Evolutionary conservation across 1,284 basidiomycete species (phyloP).

Genomic region (Rhodotorula sp.): DNA sequence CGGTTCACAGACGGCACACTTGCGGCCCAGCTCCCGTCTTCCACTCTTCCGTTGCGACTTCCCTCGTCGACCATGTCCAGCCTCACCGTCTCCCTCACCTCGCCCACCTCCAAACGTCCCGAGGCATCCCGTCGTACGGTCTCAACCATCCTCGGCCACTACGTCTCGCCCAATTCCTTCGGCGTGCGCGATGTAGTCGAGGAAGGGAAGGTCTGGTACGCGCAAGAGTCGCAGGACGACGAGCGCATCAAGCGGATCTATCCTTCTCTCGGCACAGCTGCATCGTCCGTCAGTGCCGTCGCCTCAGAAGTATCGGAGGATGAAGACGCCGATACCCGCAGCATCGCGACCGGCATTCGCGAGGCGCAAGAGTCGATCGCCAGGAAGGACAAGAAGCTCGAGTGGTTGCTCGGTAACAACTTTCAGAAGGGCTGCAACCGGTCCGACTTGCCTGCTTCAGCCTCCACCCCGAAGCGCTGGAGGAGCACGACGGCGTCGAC

Average conservation of each 20-base stretch:
- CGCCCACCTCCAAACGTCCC: not conserved
- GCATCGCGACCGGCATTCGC: constrained; percentile 14
- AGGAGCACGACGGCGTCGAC: not conserved
- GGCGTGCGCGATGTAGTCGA: not conserved
- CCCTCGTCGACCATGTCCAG: not conserved
- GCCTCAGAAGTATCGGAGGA: not conserved
- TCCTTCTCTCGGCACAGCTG: not conserved
- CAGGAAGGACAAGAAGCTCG: constrained; percentile 27
- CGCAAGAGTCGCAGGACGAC: not conserved
- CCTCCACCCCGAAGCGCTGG: not conserved
- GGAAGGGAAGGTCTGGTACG: not conserved
- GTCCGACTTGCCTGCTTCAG: not conserved
- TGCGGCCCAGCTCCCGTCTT: not conserved
- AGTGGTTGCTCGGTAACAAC: constrained; percentile 20
- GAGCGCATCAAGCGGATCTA: not conserved
- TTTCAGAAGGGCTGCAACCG: not conserved
- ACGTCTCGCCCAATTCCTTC: constrained; percentile 4
- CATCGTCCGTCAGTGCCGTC: not conserved
- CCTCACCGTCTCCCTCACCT: not conserved
- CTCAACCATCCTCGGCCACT: constrained; percentile 15
- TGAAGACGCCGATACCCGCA: constrained; percentile 15
- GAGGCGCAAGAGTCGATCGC: constrained; percentile 21
- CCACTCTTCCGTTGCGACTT: not conserved
- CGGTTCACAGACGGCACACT: not conserved
- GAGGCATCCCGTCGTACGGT: not conserved